Evolutionary conservation across 2,329 filamentous ascomycete genomes (phyloP).

Genomic region (Claviceps spartinae): DNA sequence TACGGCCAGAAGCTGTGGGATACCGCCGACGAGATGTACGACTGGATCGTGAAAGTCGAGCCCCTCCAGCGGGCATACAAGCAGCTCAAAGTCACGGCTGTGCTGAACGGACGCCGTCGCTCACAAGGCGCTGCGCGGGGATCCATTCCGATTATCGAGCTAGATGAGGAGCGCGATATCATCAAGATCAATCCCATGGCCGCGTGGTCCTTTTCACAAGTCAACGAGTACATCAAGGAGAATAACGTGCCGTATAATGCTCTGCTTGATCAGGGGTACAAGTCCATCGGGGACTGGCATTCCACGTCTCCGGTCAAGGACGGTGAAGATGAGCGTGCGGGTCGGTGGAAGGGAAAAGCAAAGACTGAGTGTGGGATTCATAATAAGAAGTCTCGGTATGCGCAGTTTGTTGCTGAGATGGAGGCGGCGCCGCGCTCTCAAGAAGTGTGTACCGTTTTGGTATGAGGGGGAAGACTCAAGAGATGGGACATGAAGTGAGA

Average conservation of each 20-base stretch:
- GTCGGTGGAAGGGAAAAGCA: slow-evolving; percentile 87
- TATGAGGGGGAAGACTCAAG: slow-evolving; percentile 7
- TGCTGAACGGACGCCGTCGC: slow-evolving; percentile 80
- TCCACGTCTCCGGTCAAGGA: slow-evolving; percentile 82
- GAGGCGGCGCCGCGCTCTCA: slow-evolving; percentile 47
- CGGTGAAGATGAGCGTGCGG: slow-evolving; percentile 88
- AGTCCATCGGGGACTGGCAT: slow-evolving; percentile 97
- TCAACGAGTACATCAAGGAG: slow-evolving; percentile 73
- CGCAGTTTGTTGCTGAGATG: slow-evolving; percentile 65
- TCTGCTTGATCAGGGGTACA: slow-evolving; percentile 87
- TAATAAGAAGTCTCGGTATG: slow-evolving; percentile 91
- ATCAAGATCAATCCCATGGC: slow-evolving; percentile 97
- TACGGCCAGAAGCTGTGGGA: slow-evolving; percentile 82
- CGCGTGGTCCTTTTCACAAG: slow-evolving; percentile 85
- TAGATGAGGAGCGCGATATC: slow-evolving; percentile 75
- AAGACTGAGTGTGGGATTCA: slow-evolving; percentile 99
- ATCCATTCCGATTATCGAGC: slow-evolving; percentile 78
- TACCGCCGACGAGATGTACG: slow-evolving; percentile 75
- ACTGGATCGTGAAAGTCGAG: slow-evolving; percentile 96
- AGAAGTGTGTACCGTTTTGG: slow-evolving; percentile 17
- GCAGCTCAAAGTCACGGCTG: slow-evolving; percentile 75
- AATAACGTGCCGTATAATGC: slow-evolving; percentile 89
- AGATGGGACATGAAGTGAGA: not conserved
- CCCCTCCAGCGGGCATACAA: slow-evolving; percentile 83
- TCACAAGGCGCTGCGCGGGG: slow-evolving; percentile 90